These are phyloP conservation scores for Podospora pseudoanserina DNA, from an alignment of 495 filamentous ascomycete species.

Conservation along the genomic window DNA sequence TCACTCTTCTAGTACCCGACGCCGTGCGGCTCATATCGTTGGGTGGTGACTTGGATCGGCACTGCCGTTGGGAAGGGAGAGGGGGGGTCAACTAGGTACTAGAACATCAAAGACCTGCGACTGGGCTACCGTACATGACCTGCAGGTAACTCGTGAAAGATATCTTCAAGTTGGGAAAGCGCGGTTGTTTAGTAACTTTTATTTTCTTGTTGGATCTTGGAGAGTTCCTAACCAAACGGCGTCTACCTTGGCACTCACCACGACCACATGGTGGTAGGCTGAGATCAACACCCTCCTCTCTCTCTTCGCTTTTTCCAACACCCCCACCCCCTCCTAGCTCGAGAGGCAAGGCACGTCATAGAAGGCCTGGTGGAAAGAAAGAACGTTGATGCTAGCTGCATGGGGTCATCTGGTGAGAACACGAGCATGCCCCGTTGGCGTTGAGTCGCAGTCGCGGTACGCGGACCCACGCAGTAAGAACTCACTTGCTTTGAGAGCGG, in stretches of 20 bases:
- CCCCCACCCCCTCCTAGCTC: too few relatives aligned
- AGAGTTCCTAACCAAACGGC: neutral
- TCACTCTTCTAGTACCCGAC: neutral
- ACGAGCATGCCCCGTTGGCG: neutral
- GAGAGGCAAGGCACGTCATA: neutral
- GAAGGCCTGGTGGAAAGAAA: neutral
- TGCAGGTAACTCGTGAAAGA: constrained; percentile 5
- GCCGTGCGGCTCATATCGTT: neutral
- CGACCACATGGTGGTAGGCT: neutral
- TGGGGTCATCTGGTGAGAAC: neutral
- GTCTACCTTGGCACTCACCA: constrained; percentile 3
- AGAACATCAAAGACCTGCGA: neutral
- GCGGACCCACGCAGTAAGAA: neutral
- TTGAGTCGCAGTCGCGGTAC: neutral
- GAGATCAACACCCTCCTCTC: neutral
- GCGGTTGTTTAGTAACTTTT: neutral
- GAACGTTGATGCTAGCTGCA: neutral
- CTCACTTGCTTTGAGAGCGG: neutral
- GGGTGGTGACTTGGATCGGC: neutral
- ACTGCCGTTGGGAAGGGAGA: neutral
- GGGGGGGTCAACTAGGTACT: neutral
- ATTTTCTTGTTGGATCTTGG: constrained; percentile 3
- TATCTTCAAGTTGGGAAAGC: constrained; percentile 15
- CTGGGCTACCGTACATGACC: constrained; percentile 7
- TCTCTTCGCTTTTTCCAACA: neutral